Evolutionary conservation across 2,329 filamentous ascomycete genomes (phyloP), one percentile per base, ranked within the genome.

Genomic region (Arthrobotrys musiformis): DNA sequence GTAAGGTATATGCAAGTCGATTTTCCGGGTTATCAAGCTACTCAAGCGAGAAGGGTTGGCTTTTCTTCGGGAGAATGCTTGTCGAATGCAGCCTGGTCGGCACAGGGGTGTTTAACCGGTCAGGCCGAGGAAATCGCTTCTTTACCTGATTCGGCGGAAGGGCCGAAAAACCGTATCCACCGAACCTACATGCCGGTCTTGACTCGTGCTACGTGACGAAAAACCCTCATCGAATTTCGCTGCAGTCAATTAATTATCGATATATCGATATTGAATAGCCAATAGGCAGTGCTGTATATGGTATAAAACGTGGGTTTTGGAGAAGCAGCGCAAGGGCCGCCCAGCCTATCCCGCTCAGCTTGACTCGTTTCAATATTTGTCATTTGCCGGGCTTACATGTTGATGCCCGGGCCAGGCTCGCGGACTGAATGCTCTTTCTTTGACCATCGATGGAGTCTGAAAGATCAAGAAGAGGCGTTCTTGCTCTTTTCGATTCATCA

Each of bases 101-200:
- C 22, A 13, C 35, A 44, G n/a, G 68, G 46, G 35, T 46, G 17
- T 60, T 73, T 73, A 73, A 61, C 69, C 69, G 69, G 69, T 52
- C 17, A 37, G 40, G 46, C n/a, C 15, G 56, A 17, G n/a, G 19
- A 60, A 42, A 22, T 63, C 48, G 37, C 40, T 28, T 24, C 37
- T n/a, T 33, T 56, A 30, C 26, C 30, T 33, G 37, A 37, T 46
- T 58, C 69, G 69, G 69, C 58, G 61, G 50, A 54, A 73, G 69
- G 69, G 69, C 69, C 69, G 69, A 56, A 35, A 48, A 72, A 72
- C 68, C 68, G 68, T 46, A 40, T 54, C 26, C 61, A 66, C 69
- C 69, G 61, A 58, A 13, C 42, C 52, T 22, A 73, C 22, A 19
- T 73, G 69, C 69, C 52, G 69, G 61, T 73, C 61, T 37, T 73